These are phyloP conservation scores for Cronartium ribicola DNA, from an alignment of 1,284 basidiomycete species.

Conservation along the genomic window DNA sequence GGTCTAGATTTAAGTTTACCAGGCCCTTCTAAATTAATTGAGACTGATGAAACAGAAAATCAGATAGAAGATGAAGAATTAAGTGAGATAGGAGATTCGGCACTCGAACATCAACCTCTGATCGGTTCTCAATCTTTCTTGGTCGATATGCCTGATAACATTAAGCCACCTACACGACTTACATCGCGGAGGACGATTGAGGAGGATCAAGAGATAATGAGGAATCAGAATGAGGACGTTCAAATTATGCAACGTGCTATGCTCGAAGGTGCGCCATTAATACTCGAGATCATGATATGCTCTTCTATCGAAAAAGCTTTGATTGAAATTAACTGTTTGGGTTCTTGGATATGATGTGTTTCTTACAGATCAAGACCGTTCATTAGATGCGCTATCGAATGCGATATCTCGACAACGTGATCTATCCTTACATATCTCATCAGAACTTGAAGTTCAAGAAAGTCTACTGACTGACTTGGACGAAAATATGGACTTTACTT, in stretches of 20 bases:
- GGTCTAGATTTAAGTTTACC: constrained; percentile 18
- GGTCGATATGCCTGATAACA: not conserved
- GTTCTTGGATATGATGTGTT: too few species aligned
- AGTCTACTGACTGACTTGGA: constrained; percentile 35
- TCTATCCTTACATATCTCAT: constrained; percentile 37
- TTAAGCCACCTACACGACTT: constrained; percentile 8
- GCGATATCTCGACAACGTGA: constrained; percentile 37
- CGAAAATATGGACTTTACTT: constrained; percentile 35
- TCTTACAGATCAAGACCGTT: constrained; percentile 35
- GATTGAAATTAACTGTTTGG: too few species aligned
- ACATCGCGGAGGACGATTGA: constrained; percentile 22
- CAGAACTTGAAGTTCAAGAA: constrained; percentile 38
- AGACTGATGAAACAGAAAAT: not conserved
- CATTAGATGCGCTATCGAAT: constrained; percentile 37
- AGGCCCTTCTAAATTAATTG: not conserved
- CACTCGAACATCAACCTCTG: not conserved
- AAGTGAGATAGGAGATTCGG: not conserved
- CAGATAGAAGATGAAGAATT: constrained; percentile 1
- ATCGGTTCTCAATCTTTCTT: not conserved
- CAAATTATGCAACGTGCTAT: constrained; percentile 37
- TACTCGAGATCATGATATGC: too few species aligned
- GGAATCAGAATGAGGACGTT: constrained; percentile 34
- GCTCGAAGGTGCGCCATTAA: constrained; percentile 21
- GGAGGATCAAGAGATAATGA: constrained; percentile 35
- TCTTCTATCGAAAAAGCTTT: too few species aligned